phyloP scores from a whole-genome alignment of 345 rosid genomes.

The Sonneratia caseolaris region DNA sequence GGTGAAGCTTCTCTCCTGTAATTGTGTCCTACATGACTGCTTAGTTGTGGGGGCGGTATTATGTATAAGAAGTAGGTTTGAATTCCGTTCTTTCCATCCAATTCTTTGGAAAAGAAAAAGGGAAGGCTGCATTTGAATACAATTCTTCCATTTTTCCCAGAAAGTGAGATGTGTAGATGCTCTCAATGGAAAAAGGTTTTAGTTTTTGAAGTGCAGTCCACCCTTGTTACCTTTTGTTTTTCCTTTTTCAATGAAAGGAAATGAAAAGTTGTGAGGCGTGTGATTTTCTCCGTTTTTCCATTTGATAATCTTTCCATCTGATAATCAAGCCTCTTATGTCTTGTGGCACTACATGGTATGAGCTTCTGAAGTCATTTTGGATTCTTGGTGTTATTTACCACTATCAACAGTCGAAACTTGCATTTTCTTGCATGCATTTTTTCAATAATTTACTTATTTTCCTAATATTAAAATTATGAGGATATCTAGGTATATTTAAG shows the following conservation, averaged over 20 bases:
- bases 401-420: background rate
- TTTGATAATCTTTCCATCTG: background rate
- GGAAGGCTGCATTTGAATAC: background rate
- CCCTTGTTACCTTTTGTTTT: background rate
- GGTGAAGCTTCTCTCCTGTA: constrained; percentile 25
- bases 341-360: too few species aligned
- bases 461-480: background rate
- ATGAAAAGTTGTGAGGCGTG: too few species aligned
- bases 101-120: background rate
- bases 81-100: background rate
- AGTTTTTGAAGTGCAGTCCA: background rate
- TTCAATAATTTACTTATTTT: background rate
- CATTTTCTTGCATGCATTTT: too few species aligned
- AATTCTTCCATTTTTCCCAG: background rate
- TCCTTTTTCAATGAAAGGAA: too few species aligned
- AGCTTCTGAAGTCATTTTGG: too few species aligned
- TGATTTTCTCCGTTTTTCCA: background rate
- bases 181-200: background rate
- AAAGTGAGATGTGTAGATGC: background rate
- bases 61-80: background rate
- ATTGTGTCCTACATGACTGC: background rate
- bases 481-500: background rate
- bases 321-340: background rate
- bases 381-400: background rate
- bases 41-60: background rate